Evolutionary conservation across 352 stramenopile species (phyloP).

Genomic region (Globisporangium megalacanthum): DNA sequence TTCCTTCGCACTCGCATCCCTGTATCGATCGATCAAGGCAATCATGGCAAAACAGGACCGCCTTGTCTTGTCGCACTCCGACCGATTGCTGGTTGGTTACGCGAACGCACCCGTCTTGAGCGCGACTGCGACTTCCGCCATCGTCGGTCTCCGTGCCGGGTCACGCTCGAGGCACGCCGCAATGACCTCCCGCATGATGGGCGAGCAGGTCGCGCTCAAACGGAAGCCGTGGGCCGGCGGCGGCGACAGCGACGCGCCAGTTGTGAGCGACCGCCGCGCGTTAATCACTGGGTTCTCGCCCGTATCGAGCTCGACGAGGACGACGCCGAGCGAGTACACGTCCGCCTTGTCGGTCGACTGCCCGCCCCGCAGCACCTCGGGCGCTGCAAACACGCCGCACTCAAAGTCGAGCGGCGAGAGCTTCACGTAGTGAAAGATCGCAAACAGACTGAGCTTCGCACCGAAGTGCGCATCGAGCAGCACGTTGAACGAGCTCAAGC

Average conservation of each 20-base stretch:
- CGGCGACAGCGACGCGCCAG: slow-evolving; percentile 21
- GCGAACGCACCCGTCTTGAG: slow-evolving; percentile 57
- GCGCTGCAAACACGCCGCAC: slow-evolving; percentile 59
- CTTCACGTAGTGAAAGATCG: slow-evolving; percentile 76
- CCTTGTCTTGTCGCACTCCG: not conserved
- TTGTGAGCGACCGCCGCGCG: slow-evolving; percentile 32
- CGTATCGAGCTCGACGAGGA: slow-evolving; percentile 74
- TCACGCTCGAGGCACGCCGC: slow-evolving; percentile 54
- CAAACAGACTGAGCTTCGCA: slow-evolving; percentile 74
- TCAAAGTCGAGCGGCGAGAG: slow-evolving; percentile 62
- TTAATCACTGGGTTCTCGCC: slow-evolving; percentile 66
- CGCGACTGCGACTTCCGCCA: slow-evolving; percentile 53
- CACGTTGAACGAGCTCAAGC: slow-evolving; percentile 74
- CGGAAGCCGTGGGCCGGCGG: slow-evolving; percentile 47
- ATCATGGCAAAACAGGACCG: too few species aligned
- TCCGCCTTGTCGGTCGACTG: slow-evolving; percentile 67
- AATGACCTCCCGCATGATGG: slow-evolving; percentile 63
- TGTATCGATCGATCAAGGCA: too few species aligned
- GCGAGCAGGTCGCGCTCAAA: slow-evolving; percentile 48
- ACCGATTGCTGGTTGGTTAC: slow-evolving; percentile 17
- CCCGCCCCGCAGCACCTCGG: slow-evolving; percentile 64
- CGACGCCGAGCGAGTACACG: slow-evolving; percentile 71
- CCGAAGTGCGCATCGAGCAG: slow-evolving; percentile 58
- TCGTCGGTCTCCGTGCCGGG: slow-evolving; percentile 41
- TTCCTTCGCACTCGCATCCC: too few species aligned